These are phyloP conservation scores for Lathyrus oleraceus DNA, from an alignment of 306 rosid genomes.

Conservation along the genomic window DNA sequence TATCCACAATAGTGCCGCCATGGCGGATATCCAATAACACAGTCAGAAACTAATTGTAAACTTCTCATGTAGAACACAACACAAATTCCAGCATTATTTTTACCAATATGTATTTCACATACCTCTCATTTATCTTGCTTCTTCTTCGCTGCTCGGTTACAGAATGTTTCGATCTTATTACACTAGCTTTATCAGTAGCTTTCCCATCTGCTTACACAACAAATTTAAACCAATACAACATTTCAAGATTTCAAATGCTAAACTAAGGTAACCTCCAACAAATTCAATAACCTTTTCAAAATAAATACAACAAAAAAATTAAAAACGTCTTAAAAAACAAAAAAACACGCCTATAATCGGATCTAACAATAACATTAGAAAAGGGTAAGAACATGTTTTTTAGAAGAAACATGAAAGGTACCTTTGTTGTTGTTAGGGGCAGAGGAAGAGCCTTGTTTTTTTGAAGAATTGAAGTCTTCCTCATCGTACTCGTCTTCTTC, in stretches of 20 bases:
- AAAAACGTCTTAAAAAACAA: slow-evolving; percentile 15
- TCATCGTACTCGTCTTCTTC: slow-evolving; percentile 94
- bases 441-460: slow-evolving; percentile 78
- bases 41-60: too few species aligned
- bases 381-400: neutral
- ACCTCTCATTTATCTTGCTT: slow-evolving; percentile 99
- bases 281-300: slow-evolving; percentile 5
- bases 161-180: slow-evolving; percentile 84
- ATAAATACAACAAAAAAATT: neutral
- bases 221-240: slow-evolving; percentile 31
- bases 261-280: neutral
- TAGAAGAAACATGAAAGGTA: slow-evolving; percentile 12
- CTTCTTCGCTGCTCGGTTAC: slow-evolving; percentile 99
- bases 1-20: too few species aligned
- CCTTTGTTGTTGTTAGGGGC: slow-evolving; percentile 62
- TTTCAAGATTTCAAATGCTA: slow-evolving; percentile 6
- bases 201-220: slow-evolving; percentile 61
- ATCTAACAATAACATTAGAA: slow-evolving; percentile 47
- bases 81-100: neutral
- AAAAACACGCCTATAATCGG: slow-evolving; percentile 35
- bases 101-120: slow-evolving; percentile 17
- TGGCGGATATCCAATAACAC: too few species aligned
- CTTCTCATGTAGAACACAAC: neutral
- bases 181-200: slow-evolving; percentile 81
- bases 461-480: slow-evolving; percentile 66